These are phyloP conservation scores for Abrus precatorius DNA, from an alignment of 306 rosid genomes.

Conservation along the genomic window DNA sequence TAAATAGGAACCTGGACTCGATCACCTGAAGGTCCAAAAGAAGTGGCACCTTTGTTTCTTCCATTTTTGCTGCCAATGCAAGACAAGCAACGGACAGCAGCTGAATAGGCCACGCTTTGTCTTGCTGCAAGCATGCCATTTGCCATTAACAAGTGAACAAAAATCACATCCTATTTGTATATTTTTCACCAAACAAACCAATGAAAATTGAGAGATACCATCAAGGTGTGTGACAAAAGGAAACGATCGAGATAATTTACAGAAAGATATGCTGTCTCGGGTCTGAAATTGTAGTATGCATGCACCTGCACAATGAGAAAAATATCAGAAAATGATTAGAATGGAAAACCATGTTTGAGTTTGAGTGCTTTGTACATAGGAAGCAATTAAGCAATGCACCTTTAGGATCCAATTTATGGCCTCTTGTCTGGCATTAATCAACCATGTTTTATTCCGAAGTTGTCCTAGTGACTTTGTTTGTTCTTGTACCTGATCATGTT, in stretches of 20 bases:
- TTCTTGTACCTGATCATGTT: constrained; percentile 48
- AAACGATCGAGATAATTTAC: constrained; percentile 50
- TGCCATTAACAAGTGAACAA: background rate
- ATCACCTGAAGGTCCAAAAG: constrained; percentile 55
- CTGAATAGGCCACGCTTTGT: constrained; percentile 55
- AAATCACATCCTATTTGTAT: background rate
- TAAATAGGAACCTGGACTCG: constrained; percentile 51
- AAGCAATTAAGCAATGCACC: constrained; percentile 35
- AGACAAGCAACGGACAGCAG: constrained; percentile 62
- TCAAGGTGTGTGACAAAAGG: constrained; percentile 42
- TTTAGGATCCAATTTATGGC: constrained; percentile 58
- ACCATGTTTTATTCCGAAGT: constrained; percentile 28
- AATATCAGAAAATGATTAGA: background rate
- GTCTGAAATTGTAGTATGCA: constrained; percentile 54
- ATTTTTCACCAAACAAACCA: background rate
- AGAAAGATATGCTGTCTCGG: constrained; percentile 61
- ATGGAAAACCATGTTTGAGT: background rate
- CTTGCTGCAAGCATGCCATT: constrained; percentile 48
- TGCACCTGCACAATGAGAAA: constrained; percentile 53
- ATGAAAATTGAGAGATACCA: constrained; percentile 33
- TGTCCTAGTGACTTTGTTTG: constrained; percentile 33
- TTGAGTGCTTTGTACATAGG: background rate
- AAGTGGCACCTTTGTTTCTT: constrained; percentile 59
- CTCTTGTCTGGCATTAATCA: constrained; percentile 49
- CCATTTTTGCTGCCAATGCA: constrained; percentile 65